A percentile compares a stretch with the other conserved stretches of the same genome.
Evolutionary conservation across 1,139 yeast species (phyloP).

Genomic region (Saccharomyces hybrid): DNA sequence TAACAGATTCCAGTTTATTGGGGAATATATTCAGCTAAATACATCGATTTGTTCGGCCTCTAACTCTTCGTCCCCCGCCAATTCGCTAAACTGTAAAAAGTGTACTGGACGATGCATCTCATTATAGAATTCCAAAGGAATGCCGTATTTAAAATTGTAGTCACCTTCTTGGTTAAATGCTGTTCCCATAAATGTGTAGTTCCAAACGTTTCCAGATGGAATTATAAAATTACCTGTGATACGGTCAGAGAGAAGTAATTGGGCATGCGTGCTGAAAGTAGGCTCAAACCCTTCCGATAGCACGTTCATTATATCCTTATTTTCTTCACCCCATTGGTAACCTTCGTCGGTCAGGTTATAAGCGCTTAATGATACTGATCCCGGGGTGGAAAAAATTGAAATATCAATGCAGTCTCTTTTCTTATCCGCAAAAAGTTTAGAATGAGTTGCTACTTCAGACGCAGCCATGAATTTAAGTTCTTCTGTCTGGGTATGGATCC

Average conservation of each 20-base stretch:
- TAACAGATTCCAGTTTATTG: neutral
- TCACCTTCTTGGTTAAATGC: conserved; percentile 58
- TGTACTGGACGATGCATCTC: conserved; percentile 86
- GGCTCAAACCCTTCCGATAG: conserved; percentile 60
- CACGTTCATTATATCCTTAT: conserved; percentile 39
- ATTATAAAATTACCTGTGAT: conserved; percentile 78
- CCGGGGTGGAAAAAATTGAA: conserved; percentile 70
- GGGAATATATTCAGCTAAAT: conserved; percentile 39
- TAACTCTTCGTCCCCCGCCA: conserved; percentile 47
- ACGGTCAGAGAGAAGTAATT: conserved; percentile 66
- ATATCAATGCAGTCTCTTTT: conserved; percentile 45
- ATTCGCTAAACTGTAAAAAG: conserved; percentile 62
- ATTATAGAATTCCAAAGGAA: conserved; percentile 76
- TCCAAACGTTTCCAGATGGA: conserved; percentile 84
- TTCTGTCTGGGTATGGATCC: conserved; percentile 72
- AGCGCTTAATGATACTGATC: conserved; percentile 72
- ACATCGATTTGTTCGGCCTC: conserved; percentile 73
- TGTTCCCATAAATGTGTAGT: conserved; percentile 82
- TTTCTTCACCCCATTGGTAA: conserved; percentile 64
- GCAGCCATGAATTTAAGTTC: conserved; percentile 60
- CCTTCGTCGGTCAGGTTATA: conserved; percentile 59
- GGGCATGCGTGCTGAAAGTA: conserved; percentile 54
- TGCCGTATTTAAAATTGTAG: conserved; percentile 64
- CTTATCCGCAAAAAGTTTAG: conserved; percentile 35
- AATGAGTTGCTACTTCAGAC: conserved; percentile 57